Conservation (phyloP, 1,284 basidiomycete genomes). For the Kalmanozyma brasiliensis region DNA sequence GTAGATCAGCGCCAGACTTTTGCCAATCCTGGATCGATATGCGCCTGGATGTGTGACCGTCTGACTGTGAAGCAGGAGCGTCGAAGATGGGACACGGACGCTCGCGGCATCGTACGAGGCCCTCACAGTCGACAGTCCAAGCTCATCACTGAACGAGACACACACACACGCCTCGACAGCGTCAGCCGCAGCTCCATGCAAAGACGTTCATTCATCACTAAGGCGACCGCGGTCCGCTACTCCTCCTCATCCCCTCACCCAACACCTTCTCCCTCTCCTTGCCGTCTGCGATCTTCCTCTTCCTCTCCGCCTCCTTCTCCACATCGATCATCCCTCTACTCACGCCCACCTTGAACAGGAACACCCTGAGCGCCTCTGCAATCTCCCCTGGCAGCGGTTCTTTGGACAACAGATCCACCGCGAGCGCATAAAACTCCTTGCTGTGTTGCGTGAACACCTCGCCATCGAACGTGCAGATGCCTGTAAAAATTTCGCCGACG, state of each 20-base stretch:
- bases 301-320: slow-evolving; percentile 30
- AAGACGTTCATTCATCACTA: too few relatives aligned
- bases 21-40: too few relatives aligned
- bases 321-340: slow-evolving; percentile 49
- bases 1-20: too few relatives aligned
- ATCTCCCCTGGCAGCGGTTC: slow-evolving; percentile 50
- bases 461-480: slow-evolving; percentile 87
- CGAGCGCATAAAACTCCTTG: slow-evolving; percentile 60
- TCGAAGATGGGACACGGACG: too few relatives aligned
- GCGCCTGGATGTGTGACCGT: too few relatives aligned
- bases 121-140: too few relatives aligned
- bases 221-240: slow-evolving; percentile 8
- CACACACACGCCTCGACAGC: too few relatives aligned
- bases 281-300: slow-evolving; percentile 27
- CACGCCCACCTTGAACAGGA: slow-evolving; percentile 56
- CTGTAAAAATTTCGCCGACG: slow-evolving; percentile 89
- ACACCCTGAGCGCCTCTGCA: slow-evolving; percentile 37
- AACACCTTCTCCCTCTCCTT: slow-evolving; percentile 39
- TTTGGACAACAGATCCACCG: slow-evolving; percentile 62
- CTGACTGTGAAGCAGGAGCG: too few relatives aligned
- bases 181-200: too few relatives aligned
- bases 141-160: too few relatives aligned
- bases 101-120: too few relatives aligned
- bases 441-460: slow-evolving; percentile 50
- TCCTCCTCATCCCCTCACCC: slow-evolving; percentile 33